Percentiles rank a stretch among this genome's conserved stretches.
phyloP scores from a whole-genome alignment of 108 stramenopile species.

The Nitzschia sp. region DNA sequence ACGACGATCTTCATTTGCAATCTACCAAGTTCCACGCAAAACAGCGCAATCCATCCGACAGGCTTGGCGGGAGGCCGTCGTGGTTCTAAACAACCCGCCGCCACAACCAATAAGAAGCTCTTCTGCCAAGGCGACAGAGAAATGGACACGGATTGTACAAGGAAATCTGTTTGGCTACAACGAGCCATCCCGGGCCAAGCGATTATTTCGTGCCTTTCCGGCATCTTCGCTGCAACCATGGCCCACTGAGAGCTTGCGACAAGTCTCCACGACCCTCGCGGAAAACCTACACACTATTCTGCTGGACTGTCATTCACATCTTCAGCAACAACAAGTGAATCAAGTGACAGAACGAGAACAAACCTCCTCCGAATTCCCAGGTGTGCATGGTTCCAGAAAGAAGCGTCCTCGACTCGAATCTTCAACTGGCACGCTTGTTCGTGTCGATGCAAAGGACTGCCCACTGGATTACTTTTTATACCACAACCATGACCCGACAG shows the following conservation, averaged over 20 bases:
- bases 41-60: not conserved
- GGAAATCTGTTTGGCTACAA: conserved; percentile 44
- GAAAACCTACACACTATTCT: conserved; percentile 14
- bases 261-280: not conserved
- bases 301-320: conserved; percentile 2
- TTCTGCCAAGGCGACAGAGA: not conserved
- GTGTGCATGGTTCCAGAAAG: not conserved
- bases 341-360: not conserved
- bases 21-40: not conserved
- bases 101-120: too few species aligned
- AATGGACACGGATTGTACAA: conserved; percentile 15
- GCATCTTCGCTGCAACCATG: conserved; percentile 24
- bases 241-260: conserved; percentile 22
- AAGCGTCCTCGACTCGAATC: not conserved
- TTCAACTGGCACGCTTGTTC: not conserved
- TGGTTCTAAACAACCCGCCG: conserved; percentile 3
- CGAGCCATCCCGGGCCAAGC: conserved; percentile 31
- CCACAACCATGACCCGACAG: conserved; percentile 23
- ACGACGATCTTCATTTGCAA: conserved; percentile 4
- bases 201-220: conserved; percentile 37
- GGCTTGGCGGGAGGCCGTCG: conserved; percentile 6
- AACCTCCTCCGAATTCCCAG: not conserved
- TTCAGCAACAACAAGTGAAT: not conserved
- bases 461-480: conserved; percentile 57
- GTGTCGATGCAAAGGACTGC: not conserved